phyloP scores from a whole-genome alignment of 768 basidiomycete species.

The Sporobolomyces pararoseus region DNA sequence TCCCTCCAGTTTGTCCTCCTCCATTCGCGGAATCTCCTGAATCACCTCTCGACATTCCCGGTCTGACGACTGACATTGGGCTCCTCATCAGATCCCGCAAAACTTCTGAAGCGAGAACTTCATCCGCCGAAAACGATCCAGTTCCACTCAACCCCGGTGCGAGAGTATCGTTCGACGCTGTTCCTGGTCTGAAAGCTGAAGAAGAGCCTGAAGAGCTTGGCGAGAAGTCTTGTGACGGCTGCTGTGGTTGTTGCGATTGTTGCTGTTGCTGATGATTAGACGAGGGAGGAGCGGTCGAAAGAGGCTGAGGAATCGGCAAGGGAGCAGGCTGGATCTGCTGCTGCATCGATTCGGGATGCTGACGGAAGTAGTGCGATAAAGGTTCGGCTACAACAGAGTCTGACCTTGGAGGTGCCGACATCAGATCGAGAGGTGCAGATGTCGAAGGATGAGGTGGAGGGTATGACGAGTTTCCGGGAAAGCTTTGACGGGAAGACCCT shows the following conservation, averaged over 20 bases:
- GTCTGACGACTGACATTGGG: constrained; percentile 7
- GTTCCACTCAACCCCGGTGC: constrained; percentile 28
- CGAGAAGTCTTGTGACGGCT: too few relatives aligned
- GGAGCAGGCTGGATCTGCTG: constrained; percentile 5
- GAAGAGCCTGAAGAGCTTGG: neutral
- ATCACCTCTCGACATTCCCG: neutral
- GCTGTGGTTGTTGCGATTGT: too few relatives aligned
- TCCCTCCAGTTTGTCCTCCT: neutral
- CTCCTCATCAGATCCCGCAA: constrained; percentile 31
- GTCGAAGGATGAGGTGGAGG: neutral
- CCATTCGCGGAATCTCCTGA: constrained; percentile 11
- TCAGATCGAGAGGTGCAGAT: neutral
- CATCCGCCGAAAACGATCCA: constrained; percentile 37
- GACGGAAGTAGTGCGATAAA: neutral
- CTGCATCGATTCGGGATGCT: neutral
- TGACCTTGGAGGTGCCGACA: neutral
- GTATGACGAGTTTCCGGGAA: neutral
- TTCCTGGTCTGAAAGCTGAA: constrained; percentile 3
- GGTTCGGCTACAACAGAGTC: neutral
- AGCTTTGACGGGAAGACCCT: neutral
- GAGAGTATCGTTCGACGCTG: constrained; percentile 21
- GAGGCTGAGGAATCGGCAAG: neutral
- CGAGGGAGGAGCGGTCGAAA: too few relatives aligned
- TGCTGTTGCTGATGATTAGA: too few relatives aligned
- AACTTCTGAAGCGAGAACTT: constrained; percentile 40